These are phyloP conservation scores for Niveomyces coronatus DNA, from an alignment of 2,329 filamentous ascomycete genomes.

Conservation along the genomic window DNA sequence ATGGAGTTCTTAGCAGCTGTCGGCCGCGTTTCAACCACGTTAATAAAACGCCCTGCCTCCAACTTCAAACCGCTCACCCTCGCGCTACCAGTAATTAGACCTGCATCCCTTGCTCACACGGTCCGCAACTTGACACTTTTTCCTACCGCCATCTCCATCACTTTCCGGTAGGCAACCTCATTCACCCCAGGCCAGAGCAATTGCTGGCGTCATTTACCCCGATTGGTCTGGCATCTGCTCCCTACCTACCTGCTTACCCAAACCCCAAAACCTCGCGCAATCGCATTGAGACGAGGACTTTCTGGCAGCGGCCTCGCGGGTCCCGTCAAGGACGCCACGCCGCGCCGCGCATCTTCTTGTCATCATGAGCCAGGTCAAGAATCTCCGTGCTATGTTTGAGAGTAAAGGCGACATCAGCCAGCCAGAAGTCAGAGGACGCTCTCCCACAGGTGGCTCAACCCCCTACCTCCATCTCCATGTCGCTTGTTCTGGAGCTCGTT, in stretches of 20 bases:
- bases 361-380: conserved; percentile 59
- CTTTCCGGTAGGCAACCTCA: conserved; percentile 9
- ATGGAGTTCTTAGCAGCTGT: too few species aligned
- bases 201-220: conserved; percentile 6
- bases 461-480: conserved; percentile 11
- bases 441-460: conserved; percentile 40
- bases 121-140: conserved; percentile 5
- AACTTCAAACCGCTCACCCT: conserved; percentile 9
- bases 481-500: neutral
- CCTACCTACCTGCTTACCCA: conserved; percentile 3
- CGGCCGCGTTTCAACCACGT: neutral
- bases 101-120: conserved; percentile 3
- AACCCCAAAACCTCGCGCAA: conserved; percentile 6
- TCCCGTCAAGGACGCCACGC: conserved; percentile 6
- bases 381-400: conserved; percentile 73
- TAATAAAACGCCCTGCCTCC: neutral
- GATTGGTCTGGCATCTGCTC: too few species aligned
- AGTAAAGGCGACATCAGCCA: conserved; percentile 55
- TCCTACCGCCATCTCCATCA: conserved; percentile 7
- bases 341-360: conserved; percentile 22
- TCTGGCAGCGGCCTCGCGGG: conserved; percentile 6
- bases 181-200: conserved; percentile 4
- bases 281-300: conserved; percentile 1
- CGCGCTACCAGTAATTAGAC: conserved; percentile 2
- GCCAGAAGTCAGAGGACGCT: conserved; percentile 56